Evolutionary conservation across 768 basidiomycete genomes (phyloP), one percentile per base, ranked within the genome.

Genomic region (Macrolepiota fuliginosa): DNA sequence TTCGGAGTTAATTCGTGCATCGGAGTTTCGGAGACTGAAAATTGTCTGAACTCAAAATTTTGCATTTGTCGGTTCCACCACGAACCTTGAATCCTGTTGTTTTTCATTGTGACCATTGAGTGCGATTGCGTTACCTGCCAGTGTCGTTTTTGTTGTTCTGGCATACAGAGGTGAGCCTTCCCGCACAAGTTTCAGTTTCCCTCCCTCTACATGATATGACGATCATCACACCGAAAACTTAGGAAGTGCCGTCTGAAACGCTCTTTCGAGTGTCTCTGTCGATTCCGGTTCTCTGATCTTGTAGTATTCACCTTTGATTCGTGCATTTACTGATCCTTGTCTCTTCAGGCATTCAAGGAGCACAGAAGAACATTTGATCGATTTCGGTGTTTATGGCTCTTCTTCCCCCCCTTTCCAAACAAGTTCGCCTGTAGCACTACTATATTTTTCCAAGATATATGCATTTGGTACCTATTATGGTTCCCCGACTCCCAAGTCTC

Each of bases 181-280:
- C 17, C n/a, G 19, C 42, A 45, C 15, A 17, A 9, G 7, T 19
- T 45, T 45, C 5, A 3, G 0, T 24, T 2, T 35, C 17, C 45
- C 56, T 24, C 47, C 52, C 32, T 57, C 37, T 58, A 57, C 59
- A 35, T 29, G 61, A 22, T 66, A 75, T 79, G 80, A 82, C 72
- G 81, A 82, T 72, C 70, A 68, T 73, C 69, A 69, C 17, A 76
- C 79, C 79, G 75, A 74, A 32, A 70, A 75, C 73, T 79, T 81
- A 83, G 81, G 81, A 83, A 83, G 81, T 83, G 81, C 81, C 81
- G 81, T 81, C 81, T 74, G 80, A 83, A 80, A 74, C 75, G 66
- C 71, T 73, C 69, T 71, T 67, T 71, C 50, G 55, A 52, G 65
- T 71, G 74, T 76, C 74, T 66, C 66, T 73, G 81, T 80, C 80